Conservation (phyloP, 495 filamentous ascomycete genomes). For the Cercophora samala region DNA sequence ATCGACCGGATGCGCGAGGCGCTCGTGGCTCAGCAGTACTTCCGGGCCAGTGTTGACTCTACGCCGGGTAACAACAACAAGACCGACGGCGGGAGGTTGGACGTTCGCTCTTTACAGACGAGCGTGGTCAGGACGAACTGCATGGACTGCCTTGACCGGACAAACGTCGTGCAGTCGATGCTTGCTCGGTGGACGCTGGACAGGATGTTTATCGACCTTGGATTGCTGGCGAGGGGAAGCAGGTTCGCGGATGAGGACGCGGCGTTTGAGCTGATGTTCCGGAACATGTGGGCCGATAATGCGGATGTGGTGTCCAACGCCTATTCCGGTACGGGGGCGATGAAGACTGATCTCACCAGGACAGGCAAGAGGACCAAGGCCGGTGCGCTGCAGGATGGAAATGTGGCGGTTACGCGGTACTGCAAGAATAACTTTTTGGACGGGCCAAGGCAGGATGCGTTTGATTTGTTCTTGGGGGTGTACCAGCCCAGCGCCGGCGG, state of each 20-base stretch:
- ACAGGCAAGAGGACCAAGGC: constrained; percentile 79
- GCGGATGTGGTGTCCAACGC: constrained; percentile 88
- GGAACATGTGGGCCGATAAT: constrained; percentile 97
- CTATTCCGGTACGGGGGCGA: constrained; percentile 90
- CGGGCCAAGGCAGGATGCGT: constrained; percentile 89
- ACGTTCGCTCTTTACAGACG: constrained; percentile 73
- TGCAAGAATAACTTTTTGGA: constrained; percentile 88
- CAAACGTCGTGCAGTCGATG: constrained; percentile 96
- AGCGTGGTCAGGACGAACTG: constrained; percentile 95
- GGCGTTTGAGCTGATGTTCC: constrained; percentile 81
- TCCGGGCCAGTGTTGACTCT: constrained; percentile 70
- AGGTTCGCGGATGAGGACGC: constrained; percentile 64
- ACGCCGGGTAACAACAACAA: constrained; percentile 62
- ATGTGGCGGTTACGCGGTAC: constrained; percentile 80
- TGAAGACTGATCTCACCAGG: constrained; percentile 95
- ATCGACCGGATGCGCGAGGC: constrained; percentile 73
- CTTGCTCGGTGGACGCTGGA: constrained; percentile 84
- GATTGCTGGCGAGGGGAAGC: constrained; percentile 67
- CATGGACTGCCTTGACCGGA: constrained; percentile 98
- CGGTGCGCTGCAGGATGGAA: constrained; percentile 76
- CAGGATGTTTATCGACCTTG: constrained; percentile 78
- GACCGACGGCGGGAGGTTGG: constrained; percentile 59
- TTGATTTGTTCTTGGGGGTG: constrained; percentile 85
- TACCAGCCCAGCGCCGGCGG: constrained; percentile 70
- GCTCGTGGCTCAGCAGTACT: constrained; percentile 76